These are phyloP conservation scores for Podila horticola DNA, from an alignment of 192 early-diverging fungal species.

Conservation along the genomic window DNA sequence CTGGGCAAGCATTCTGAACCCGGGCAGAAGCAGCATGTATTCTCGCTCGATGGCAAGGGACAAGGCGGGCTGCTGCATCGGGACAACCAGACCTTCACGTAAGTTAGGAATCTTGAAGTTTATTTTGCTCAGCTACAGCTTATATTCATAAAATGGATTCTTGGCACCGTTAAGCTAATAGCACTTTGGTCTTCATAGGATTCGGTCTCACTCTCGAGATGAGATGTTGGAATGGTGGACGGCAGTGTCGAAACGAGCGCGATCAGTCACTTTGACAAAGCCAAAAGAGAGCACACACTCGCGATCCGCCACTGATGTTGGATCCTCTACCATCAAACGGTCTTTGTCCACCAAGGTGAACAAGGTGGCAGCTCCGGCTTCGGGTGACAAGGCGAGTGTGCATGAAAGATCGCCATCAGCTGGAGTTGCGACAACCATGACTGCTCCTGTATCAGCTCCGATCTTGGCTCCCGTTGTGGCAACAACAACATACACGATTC, in stretches of 20 bases:
- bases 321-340: conserved; percentile 15
- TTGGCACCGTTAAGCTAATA: too few species aligned
- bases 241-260: conserved; percentile 28
- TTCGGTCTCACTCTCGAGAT: conserved; percentile 28
- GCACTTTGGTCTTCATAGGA: neutral
- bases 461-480: neutral
- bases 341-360: too few species aligned
- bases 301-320: conserved; percentile 22
- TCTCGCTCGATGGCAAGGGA: conserved; percentile 43
- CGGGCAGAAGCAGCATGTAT: conserved; percentile 32
- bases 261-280: conserved; percentile 16
- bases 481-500: neutral
- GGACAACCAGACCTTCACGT: conserved; percentile 38
- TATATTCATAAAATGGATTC: too few species aligned
- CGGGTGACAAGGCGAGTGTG: too few species aligned
- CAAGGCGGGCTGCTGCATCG: conserved; percentile 34
- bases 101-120: neutral
- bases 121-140: neutral
- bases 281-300: conserved; percentile 18
- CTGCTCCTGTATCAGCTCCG: neutral
- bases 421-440: too few species aligned
- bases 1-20: conserved; percentile 28
- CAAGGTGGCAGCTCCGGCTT: too few species aligned
- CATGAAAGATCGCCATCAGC: too few species aligned
- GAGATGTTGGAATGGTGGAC: conserved; percentile 47